phyloP scores from a whole-genome alignment of 2,329 filamentous ascomycete genomes.

The Zasmidium cellare region DNA sequence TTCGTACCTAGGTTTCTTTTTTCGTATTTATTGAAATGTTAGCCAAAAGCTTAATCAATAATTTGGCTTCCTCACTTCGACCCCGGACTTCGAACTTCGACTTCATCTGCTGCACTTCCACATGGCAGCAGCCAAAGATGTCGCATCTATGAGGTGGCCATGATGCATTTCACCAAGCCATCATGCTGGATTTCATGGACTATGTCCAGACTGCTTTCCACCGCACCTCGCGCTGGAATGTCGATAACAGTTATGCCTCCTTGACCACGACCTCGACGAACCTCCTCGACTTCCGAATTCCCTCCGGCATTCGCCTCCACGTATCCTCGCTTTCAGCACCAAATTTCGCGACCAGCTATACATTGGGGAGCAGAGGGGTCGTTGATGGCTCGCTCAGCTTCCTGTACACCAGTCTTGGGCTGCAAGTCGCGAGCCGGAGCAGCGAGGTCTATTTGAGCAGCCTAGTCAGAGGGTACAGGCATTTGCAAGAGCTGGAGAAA shows the following conservation, averaged over 20 bases:
- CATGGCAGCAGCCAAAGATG: constrained; percentile 5
- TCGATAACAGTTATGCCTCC: constrained; percentile 87
- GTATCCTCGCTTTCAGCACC: constrained; percentile 89
- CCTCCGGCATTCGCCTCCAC: constrained; percentile 78
- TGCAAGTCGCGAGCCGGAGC: constrained; percentile 68
- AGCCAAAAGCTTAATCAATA: background rate
- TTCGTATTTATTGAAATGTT: background rate
- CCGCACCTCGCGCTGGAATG: constrained; percentile 81
- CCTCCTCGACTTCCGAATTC: constrained; percentile 84
- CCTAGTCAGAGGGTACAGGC: constrained; percentile 79
- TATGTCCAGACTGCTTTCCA: constrained; percentile 92
- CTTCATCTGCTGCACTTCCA: background rate
- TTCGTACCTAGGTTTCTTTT: no score
- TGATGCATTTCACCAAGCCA: constrained; percentile 12
- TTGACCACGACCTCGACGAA: constrained; percentile 82
- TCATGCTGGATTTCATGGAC: constrained; percentile 96
- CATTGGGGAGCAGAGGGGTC: constrained; percentile 81
- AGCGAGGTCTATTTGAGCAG: constrained; percentile 73
- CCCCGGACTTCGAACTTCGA: background rate
- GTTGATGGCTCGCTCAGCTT: constrained; percentile 98
- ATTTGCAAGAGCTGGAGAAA: constrained; percentile 65
- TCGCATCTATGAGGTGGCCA: constrained; percentile 9
- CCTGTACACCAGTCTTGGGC: constrained; percentile 83
- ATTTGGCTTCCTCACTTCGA: background rate
- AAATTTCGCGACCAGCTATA: constrained; percentile 93